Evolutionary conservation across 257 asterid species (phyloP).

Genomic region (Penstemon newberryi): DNA sequence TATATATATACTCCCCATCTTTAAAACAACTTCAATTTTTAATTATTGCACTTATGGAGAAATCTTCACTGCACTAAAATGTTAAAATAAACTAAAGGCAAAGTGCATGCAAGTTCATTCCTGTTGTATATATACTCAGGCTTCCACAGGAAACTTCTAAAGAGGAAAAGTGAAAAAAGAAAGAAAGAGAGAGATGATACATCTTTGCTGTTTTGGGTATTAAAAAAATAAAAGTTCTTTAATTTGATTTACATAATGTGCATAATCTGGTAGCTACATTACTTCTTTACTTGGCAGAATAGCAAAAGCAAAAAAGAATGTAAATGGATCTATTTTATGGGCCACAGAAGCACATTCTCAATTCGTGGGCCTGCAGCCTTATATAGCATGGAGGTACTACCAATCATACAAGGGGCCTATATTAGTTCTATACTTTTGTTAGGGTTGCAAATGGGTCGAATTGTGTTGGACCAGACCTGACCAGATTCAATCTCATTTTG

Average conservation of each 20-base stretch:
- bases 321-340: neutral
- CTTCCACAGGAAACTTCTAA: neutral
- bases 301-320: conserved; percentile 40
- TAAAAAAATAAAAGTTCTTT: neutral
- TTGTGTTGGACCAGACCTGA: no score
- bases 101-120: neutral
- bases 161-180: conserved; percentile 2
- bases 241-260: conserved; percentile 4
- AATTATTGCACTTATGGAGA: neutral
- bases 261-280: neutral
- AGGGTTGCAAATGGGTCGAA: no score
- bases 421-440: no score
- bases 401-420: no score
- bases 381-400: no score
- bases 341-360: no score
- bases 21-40: neutral
- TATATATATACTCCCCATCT: neutral
- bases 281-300: conserved; percentile 38
- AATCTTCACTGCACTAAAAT: neutral
- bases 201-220: neutral
- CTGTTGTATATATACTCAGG: neutral
- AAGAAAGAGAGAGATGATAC: conserved; percentile 24
- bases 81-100: neutral
- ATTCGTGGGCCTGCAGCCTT: no score
- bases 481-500: no score